These are phyloP conservation scores for Lentinus tigrinus DNA, from an alignment of 768 basidiomycete species.

Conservation along the genomic window DNA sequence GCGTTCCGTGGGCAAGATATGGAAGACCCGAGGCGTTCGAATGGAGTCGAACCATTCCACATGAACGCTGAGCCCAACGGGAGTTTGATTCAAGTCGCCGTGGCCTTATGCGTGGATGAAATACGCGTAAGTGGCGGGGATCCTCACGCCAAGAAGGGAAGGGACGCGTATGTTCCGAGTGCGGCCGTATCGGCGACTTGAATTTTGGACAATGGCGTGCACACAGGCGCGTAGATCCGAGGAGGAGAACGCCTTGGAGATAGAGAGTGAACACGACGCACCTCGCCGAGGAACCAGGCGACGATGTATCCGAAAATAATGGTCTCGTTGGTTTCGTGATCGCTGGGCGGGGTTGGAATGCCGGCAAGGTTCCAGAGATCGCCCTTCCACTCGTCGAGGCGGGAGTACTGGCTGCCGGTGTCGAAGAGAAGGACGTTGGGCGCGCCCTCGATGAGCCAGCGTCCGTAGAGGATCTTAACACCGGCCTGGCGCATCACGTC, in stretches of 20 bases:
- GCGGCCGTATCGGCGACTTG: neutral
- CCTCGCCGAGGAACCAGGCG: slow-evolving; percentile 99
- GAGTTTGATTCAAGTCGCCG: neutral
- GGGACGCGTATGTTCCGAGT: neutral
- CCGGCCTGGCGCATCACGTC: slow-evolving; percentile 86
- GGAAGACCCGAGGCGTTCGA: neutral
- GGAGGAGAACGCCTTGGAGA: neutral
- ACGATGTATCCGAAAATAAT: slow-evolving; percentile 97
- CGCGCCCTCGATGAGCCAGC: slow-evolving; percentile 97
- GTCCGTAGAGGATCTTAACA: slow-evolving; percentile 91
- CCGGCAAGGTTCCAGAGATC: slow-evolving; percentile 99
- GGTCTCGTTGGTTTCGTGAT: slow-evolving; percentile 97
- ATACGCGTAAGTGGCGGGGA: neutral
- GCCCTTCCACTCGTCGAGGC: slow-evolving; percentile 97
- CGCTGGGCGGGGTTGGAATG: slow-evolving; percentile 94
- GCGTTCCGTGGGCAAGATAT: neutral
- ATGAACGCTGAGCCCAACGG: neutral
- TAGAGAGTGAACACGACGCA: slow-evolving; percentile 36
- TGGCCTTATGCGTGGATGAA: neutral
- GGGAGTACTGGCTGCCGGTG: slow-evolving; percentile 81
- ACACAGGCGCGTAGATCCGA: slow-evolving; percentile 2
- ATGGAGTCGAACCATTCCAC: neutral
- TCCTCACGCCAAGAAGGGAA: neutral
- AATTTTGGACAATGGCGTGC: neutral
- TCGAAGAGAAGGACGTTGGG: slow-evolving; percentile 96